Base-by-base conservation (phyloP, 495 filamentous ascomycete genomes). In the Pseudoneurospora amorphoporcata region DNA sequence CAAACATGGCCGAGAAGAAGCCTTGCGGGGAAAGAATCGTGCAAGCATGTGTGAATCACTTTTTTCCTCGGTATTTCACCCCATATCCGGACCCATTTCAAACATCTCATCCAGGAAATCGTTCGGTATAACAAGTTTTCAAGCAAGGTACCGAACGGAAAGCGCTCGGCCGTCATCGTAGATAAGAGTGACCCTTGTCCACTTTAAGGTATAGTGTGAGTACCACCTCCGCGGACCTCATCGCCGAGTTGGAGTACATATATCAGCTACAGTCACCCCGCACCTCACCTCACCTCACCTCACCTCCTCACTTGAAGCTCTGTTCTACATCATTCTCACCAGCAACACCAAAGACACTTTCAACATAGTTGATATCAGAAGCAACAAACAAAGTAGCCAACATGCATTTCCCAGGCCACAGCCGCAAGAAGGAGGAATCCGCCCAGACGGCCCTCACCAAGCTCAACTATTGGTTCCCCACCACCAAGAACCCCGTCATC, bases 401-500 rank as follows among this genome's bases (percentile, higher is more conserved):
- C 5, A 65, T 65, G 53, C 53, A 65, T 29, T 65, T 65, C 29
- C 29, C 53, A 17, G 53, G 53, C 29, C 29, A 35, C 53, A 17
- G 14, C 53, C 35, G 14, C 12, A 65, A 65, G 53, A 61, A 61
- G 53, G 53, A 35, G 14, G 53, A 65, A 7, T 16, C 53, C 53
- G 53, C 53, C 6, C 53, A 69, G 4, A n/a, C 19, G 17, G 19
- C 39, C 71, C 12, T n/a, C 40, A 71, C 29, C 61, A 74, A 72
- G 41, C 74, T 77, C 8, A 71, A 73, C 68, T 65, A 53, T 5
- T 77, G 73, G 75, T 93, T 92, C 74, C 89, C 90, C 69, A 90
- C 88, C 85, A 84, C 84, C 45, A 73, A 83, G 3, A 74, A 76
- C 39, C 92, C 92, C 1, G 81, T 94, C 39, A 83, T 95, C 23